Evolutionary conservation across 257 asterid species (phyloP).

Genomic region (Solanum pinnatisectum): DNA sequence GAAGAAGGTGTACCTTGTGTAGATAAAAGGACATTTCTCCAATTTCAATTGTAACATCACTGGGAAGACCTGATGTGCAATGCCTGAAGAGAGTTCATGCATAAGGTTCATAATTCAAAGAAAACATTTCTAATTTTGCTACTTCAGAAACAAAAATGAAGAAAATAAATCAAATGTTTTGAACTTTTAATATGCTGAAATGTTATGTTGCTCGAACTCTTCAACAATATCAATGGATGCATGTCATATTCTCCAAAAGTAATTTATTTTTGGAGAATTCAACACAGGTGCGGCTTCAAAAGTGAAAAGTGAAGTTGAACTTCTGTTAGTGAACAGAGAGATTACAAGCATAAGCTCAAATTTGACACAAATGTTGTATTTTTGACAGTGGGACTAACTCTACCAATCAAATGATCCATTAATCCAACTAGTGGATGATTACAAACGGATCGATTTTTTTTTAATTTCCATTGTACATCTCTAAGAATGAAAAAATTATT

Average conservation of each 20-base stretch:
- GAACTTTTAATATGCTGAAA: neutral
- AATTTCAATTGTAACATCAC: slow-evolving; percentile 7
- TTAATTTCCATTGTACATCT: neutral
- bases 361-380: neutral
- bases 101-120: neutral
- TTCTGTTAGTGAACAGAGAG: neutral
- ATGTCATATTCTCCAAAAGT: neutral
- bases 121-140: neutral
- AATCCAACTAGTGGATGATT: neutral
- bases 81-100: neutral
- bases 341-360: neutral
- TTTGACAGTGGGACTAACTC: neutral
- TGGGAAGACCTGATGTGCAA: slow-evolving; percentile 12
- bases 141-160: neutral
- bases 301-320: neutral
- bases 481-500: neutral
- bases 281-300: neutral
- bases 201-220: neutral
- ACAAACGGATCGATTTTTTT: neutral
- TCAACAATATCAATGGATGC: neutral
- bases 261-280: neutral
- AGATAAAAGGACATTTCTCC: slow-evolving; percentile 10
- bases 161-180: neutral
- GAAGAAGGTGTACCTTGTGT: slow-evolving; percentile 3
- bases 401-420: neutral